Evolutionary conservation across 352 stramenopile genomes (phyloP), one percentile per base, ranked within the genome.

Genomic region (Phytopythium aichiense): DNA sequence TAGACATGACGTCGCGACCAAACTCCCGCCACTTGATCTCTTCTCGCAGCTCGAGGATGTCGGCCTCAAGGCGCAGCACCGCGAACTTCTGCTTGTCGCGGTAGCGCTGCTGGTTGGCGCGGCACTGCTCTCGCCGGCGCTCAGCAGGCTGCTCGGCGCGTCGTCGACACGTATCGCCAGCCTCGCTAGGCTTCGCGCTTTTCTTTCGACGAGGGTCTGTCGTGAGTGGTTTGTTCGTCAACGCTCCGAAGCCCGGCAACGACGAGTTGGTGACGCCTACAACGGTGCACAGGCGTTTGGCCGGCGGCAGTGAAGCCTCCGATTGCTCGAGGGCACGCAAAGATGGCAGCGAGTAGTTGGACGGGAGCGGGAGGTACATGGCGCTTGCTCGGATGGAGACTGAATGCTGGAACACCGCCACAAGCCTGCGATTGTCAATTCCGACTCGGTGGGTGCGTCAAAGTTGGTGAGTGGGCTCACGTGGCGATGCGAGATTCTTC

Each of bases 61-160:
- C 54, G 9, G 58, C 25, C 35, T 76, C 71, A 4, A 79, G 55
- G 1, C 63, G 51, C 11, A 70, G 61, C 12, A 33, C 37, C 25
- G 59, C 46, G 8, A 67, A 49, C 0, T 52, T 58, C 30, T 79
- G 71, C 31, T 79, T 81, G 56, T 69, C 66, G 38, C 74, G 67
- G 56, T 84, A 84, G 4, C 72, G 67, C 54, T 71, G 69, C 53
- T 84, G 72, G 57, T 84, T 84, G 1, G 37, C 58, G 23, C 74
- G 72, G 56, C 74, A 84, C 35, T 84, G 74, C 22, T 84, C 66
- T 9, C 72, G 69, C 5, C 74, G 25, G 25, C 25, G 25, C 25
- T 30, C 25, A 3, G 25, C 25, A 3, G 25, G 74, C 12, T 72
- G 65, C 8, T 42, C 37, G 37, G 7, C 18, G 37, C 11, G 37